Percentiles rank a stretch among this genome's conserved stretches.
These are phyloP conservation scores for Aspergillus thermomutatus DNA, from an alignment of 2,329 filamentous ascomycete genomes.

Conservation along the genomic window DNA sequence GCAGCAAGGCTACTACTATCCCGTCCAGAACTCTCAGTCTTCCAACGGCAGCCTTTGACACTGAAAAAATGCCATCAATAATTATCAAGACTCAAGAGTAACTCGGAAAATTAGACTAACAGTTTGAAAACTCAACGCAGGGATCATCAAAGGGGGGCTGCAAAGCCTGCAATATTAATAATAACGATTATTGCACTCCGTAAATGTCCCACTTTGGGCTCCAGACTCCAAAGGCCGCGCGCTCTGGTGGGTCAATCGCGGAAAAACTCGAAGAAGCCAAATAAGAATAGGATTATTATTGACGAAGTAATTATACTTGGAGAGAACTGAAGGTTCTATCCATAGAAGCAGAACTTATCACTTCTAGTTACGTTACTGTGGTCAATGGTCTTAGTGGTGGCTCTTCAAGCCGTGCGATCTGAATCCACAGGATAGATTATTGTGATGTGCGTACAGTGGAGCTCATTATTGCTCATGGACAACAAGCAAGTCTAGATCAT, in stretches of 20 bases:
- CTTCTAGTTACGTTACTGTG: not conserved
- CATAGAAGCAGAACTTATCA: not conserved
- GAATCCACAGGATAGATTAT: not conserved
- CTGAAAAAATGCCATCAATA: no score
- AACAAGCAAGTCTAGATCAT: not conserved
- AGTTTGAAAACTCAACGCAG: slow-evolving; percentile 8
- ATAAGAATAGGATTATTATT: no score
- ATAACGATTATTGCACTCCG: slow-evolving; percentile 6
- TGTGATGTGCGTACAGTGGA: not conserved
- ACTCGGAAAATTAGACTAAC: not conserved
- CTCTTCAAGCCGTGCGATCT: not conserved
- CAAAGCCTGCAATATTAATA: no score
- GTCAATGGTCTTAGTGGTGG: not conserved
- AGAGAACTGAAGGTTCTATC: not conserved
- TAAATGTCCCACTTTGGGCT: not conserved
- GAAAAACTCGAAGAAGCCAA: not conserved
- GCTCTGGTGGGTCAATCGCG: not conserved
- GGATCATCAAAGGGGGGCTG: slow-evolving; percentile 18
- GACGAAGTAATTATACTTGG: not conserved
- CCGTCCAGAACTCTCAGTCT: not conserved
- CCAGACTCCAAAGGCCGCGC: not conserved
- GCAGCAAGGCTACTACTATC: not conserved
- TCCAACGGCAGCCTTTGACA: not conserved
- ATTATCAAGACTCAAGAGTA: no score
- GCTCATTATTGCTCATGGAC: no score